Evolutionary conservation across 2,329 filamentous ascomycete genomes (phyloP), one percentile per base, ranked within the genome.

Genomic region (Ilyonectria sp.): DNA sequence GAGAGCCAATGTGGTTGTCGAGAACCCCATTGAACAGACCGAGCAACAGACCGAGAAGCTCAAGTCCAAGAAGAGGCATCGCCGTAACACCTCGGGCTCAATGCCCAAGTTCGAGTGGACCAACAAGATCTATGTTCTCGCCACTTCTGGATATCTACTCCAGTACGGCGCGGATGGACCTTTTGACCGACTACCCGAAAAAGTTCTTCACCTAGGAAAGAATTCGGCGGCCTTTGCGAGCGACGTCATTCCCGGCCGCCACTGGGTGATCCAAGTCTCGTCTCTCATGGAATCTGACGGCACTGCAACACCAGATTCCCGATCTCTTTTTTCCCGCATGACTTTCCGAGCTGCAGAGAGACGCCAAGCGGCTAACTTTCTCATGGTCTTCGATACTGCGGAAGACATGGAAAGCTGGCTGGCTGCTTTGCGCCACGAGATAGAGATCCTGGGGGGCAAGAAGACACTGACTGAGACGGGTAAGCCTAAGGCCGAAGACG

Each of bases 351-450:
- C 73, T 11, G 46, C 76, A 6, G 88, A 91, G 61, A 88, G 86
- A 75, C 86, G 86, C 68, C 83, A 86, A 19, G 87, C 88, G 1
- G 86, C 88, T 1, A 92, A 90, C 69, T 87, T 94, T 62, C 81
- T 96, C 26, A 85, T 96, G 77, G 89, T 95, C 0, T 90, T 95
- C 69, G 89, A 94, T 59, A 89, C 83, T 67, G 90, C 91, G 2
- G 89, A 92, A 69, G 90, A 93, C 50, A 93, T 95, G 92, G 91
- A 94, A 67, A 82, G 84, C 49, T 96, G 93, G 93, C 89, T 95
- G 77, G 85, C 86, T 1, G 84, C 86, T 0, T 82, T 95, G 33
- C 87, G 93, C 44, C 86, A 86, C 61, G 90, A 93, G 75, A 94
- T 95, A 58, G 90, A 93, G 72, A 83, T 84, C 6, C 80, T 93